A percentile compares a stretch with the other conserved stretches of the same genome.
These are phyloP conservation scores for Astrothelium subdiscretum DNA, from an alignment of 495 filamentous ascomycete genomes.

Conservation along the genomic window DNA sequence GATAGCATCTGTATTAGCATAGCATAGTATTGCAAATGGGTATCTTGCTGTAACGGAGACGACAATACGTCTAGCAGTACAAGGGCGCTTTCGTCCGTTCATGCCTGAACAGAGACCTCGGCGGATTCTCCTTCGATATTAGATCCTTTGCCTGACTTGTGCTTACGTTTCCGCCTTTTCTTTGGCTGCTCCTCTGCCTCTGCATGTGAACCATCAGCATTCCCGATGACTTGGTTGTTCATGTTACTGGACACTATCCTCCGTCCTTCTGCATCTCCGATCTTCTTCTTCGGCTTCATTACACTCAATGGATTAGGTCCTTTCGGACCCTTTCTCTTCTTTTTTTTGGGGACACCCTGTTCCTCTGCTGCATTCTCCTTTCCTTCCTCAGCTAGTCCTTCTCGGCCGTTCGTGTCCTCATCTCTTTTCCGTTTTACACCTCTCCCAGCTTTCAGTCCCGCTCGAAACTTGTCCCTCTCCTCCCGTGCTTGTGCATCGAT, in stretches of 20 bases:
- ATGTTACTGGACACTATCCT: background rate
- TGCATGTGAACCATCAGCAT: background rate
- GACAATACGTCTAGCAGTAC: background rate
- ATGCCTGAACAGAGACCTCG: background rate
- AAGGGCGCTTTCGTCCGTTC: background rate
- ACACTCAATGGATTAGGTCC: constrained; percentile 81
- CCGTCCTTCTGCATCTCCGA: constrained; percentile 1
- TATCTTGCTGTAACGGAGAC: background rate
- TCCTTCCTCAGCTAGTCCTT: constrained; percentile 23
- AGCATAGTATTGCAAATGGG: background rate
- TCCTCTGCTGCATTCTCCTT: constrained; percentile 19
- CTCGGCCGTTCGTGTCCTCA: constrained; percentile 37
- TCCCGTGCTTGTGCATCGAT: constrained; percentile 50
- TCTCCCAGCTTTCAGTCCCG: constrained; percentile 40
- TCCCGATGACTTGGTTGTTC: background rate
- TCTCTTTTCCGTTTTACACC: constrained; percentile 36
- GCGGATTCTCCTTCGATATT: background rate
- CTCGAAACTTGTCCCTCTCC: constrained; percentile 66
- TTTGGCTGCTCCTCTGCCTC: constrained; percentile 12
- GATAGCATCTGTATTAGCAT: background rate
- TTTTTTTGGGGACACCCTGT: constrained; percentile 46
- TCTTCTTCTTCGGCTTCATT: constrained; percentile 65
- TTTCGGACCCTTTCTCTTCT: constrained; percentile 57
- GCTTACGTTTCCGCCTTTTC: constrained; percentile 25
- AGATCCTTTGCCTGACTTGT: constrained; percentile 10